Evolutionary conservation across 768 basidiomycete species (phyloP), one percentile per base, ranked within the genome.

Genomic region (Rubroboletus pulcherrimus): DNA sequence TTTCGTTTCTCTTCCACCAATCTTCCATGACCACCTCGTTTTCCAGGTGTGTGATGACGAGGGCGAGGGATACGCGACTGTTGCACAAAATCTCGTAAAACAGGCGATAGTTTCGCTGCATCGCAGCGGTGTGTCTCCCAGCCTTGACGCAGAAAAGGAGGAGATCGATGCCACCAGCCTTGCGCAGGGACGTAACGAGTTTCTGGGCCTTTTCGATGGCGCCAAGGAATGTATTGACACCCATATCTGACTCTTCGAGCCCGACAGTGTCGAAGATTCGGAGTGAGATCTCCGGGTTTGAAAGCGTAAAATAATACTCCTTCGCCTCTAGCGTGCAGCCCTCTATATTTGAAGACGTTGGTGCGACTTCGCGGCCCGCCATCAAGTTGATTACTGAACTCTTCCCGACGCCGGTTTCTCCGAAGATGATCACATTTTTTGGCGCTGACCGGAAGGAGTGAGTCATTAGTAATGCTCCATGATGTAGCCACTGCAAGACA

Each of bases 351-450:
- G 58, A 33, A 10, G 56, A 53, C 21, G 56, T 57, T 7, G 0
- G 0, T 3, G 51, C 56, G 7, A 59, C 42, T 1, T 53, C 37
- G 0, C 4, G 6, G 2, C 45, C 55, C 4, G 49, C 57, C 39
- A 58, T 51, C 39, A 58, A 17, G 26, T 58, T 58, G 47, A 58
- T 58, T n/a, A 40, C 4, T 9, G 39, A 40, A 21, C 39, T 40
- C 39, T 40, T 40, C 9, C 39, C 39, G 9, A 2, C 39, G 39
- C 39, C 39, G 10, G 39, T 40, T 19, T 40, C 39, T 19, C 39
- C 39, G 14, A 59, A 59, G 4, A 59, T 31, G n/a, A 57, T 15
- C 4, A 57, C 30, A 14, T 46, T 60, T 6, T 44, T 44, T 2
- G 43, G 2, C 9, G 21, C 43, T 44, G 26, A 29, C 17, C 8